phyloP scores from a whole-genome alignment of 306 rosid species.

The Cyclanthera cordifolia region DNA sequence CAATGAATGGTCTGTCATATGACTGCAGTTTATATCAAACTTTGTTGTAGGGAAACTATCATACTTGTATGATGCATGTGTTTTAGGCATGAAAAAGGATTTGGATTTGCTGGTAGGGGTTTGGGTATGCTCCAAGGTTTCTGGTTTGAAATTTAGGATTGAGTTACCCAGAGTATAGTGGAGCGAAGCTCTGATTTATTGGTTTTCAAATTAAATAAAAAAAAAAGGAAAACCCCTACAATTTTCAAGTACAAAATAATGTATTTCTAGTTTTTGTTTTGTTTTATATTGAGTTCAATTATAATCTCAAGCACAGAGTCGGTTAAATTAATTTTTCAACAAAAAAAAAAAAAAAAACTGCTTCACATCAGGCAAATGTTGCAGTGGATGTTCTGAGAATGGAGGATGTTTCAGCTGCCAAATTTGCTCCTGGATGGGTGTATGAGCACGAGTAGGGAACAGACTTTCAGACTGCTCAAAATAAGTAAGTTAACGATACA shows the following conservation, averaged over 20 bases:
- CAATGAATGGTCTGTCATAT: no score
- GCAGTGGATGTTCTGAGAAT: slow-evolving; percentile 66
- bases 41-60: no score
- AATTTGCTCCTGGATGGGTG: slow-evolving; percentile 96
- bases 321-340: neutral
- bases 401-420: slow-evolving; percentile 63
- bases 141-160: no score
- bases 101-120: no score
- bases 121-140: no score
- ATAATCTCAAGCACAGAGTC: neutral
- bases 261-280: no score
- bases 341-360: neutral
- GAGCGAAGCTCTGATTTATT: no score
- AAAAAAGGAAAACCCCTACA: neutral
- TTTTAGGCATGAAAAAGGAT: no score
- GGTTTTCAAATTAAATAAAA: no score
- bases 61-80: no score
- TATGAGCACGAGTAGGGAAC: slow-evolving; percentile 69
- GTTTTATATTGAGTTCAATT: neutral
- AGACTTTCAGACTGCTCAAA: slow-evolving; percentile 70
- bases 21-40: no score
- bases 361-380: slow-evolving; percentile 38
- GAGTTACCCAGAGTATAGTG: no score
- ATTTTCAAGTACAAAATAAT: neutral
- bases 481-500: slow-evolving; percentile 36